Evolutionary conservation across 495 filamentous ascomycete species (phyloP), one percentile per base, ranked within the genome.

Genomic region (Trypethelium eluteriae): DNA sequence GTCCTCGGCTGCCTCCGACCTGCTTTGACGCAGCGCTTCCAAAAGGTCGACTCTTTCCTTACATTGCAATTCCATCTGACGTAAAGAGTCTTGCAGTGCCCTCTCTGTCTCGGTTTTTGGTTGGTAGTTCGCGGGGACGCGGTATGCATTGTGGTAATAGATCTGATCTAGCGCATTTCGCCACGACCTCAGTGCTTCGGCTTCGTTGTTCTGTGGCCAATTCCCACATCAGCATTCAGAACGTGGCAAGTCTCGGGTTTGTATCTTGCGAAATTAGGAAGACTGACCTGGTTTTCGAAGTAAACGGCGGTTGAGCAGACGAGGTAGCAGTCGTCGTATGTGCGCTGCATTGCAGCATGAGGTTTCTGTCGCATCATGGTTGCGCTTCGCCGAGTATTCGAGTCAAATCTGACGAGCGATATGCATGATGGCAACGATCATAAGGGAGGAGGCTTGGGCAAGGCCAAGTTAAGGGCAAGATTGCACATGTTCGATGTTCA

Each of bases 291-390:
- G 71, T 88, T 87, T 76, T 97, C 92, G 75, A 94, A 96, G 77
- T 96, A 96, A 68, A 96, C 89, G 66, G 94, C 94, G 10, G 92
- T 98, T 1, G 92, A 96, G 76, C 91, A 96, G 69, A 88, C 89
- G 66, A 96, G 80, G 77, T 96, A 96, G 77, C 89, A 91, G 73
- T 97, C 91, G 80, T 98, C 92, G 79, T 97, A 97, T 65, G 91
- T 96, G 83, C 96, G 97, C 81, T 98, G 94, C 76, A 97, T 82
- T 32, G 70, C 66, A 64, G 87, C 53, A 36, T 59, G 53, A 36
- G 53, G 53, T 59, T 59, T 59, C 18, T 59, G 53, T 36, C 53
- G 53, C 53, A 59, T 34, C 53, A 59, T 59, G 5, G 34, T 18
- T 36, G n/a, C 7, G 36, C 11, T 59, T 10, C 6, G n/a, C 14